phyloP scores from a whole-genome alignment of 2,329 filamentous ascomycete genomes.

The Magnaporthiopsis poae region DNA sequence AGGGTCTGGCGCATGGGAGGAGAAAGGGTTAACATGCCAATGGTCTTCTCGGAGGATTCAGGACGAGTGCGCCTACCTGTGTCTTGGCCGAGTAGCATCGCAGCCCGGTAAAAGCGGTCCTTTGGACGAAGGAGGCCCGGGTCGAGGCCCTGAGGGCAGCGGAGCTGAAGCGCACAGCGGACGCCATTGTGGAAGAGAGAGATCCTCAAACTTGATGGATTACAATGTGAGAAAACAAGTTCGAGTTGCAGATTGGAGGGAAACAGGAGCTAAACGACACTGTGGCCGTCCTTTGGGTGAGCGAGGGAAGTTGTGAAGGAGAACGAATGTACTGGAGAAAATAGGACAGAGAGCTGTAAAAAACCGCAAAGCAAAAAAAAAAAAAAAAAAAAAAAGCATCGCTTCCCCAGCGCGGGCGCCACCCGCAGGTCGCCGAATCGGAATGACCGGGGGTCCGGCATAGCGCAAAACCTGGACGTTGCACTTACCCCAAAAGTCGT shows the following conservation, averaged over 20 bases:
- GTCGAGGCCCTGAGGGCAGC: constrained; percentile 72
- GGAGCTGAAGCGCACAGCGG: constrained; percentile 70
- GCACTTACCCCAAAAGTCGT: background rate
- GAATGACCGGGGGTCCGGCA: constrained; percentile 8
- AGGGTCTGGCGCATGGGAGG: constrained; percentile 54
- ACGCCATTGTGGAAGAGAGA: constrained; percentile 56
- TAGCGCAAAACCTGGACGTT: constrained; percentile 4
- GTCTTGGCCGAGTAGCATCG: constrained; percentile 91
- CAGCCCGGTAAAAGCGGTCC: constrained; percentile 67
- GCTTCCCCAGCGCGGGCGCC: background rate
- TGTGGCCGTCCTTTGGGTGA: background rate
- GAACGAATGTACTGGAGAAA: background rate
- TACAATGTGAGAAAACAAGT: background rate
- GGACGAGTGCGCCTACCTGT: constrained; percentile 46
- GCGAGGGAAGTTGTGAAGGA: constrained; percentile 4
- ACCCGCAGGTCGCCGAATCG: constrained; percentile 5
- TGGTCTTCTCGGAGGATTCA: constrained; percentile 8
- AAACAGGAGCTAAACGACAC: background rate
- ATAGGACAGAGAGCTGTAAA: constrained; percentile 3
- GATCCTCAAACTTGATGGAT: constrained; percentile 8
- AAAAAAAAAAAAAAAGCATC: constrained; percentile 9
- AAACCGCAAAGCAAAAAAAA: constrained; percentile 13
- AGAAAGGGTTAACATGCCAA: constrained; percentile 13
- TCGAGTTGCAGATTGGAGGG: constrained; percentile 7
- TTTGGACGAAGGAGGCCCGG: constrained; percentile 56